Base-by-base conservation (phyloP, 1,284 basidiomycete species). In the Pterulicium gracile region DNA sequence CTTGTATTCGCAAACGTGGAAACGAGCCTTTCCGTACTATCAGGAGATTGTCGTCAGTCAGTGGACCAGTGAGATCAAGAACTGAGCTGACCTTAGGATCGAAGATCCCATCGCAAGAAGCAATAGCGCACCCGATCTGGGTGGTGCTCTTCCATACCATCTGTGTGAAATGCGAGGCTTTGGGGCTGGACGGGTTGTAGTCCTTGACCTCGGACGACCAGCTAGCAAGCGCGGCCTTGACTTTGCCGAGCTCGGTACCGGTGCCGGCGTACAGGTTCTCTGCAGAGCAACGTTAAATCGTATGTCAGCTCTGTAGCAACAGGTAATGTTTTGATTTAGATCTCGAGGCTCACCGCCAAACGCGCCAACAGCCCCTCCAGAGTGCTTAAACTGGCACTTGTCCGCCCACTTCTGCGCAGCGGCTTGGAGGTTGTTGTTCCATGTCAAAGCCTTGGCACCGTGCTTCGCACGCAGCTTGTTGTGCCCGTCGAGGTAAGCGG, bases 221-320 rank as follows among this genome's bases (percentile, higher is more conserved):
- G 0, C 57, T 54, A 48, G 62, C 55, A 24, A 74, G 54, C 13
- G 65, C 72, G 1, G 53, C 47, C 3, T 56, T 49, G 45, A 72
- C 66, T 22, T 52, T 53, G 36, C 36, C 36, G 5, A 17, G 7
- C 46, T 67, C 71, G 15, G 49, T 53, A 44, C 68, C 68, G 3
- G 70, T 69, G 5, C 72, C 72, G 27, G 71, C 70, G 32, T 72
- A 69, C 21, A 74, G 56, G 52, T 75, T 74, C 57, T 75, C 71
- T 70, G 58, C 34, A 20, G 3, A 12, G 44, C 22, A 36, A 12
- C n/a, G n/a, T n/a, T 21, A 34, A 7, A 15, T n/a, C 27, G 13
- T 13, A 43, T 21, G 42, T 43, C 42, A 43, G 7, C 39, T n/a
- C n/a, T n/a, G n/a, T n/a, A n/a, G n/a, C n/a, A n/a, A n/a, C n/a